Percentiles rank a stretch among this genome's conserved stretches.
Evolutionary conservation across 352 stramenopile genomes (phyloP).

Genomic region (Globisporangium nagaii): DNA sequence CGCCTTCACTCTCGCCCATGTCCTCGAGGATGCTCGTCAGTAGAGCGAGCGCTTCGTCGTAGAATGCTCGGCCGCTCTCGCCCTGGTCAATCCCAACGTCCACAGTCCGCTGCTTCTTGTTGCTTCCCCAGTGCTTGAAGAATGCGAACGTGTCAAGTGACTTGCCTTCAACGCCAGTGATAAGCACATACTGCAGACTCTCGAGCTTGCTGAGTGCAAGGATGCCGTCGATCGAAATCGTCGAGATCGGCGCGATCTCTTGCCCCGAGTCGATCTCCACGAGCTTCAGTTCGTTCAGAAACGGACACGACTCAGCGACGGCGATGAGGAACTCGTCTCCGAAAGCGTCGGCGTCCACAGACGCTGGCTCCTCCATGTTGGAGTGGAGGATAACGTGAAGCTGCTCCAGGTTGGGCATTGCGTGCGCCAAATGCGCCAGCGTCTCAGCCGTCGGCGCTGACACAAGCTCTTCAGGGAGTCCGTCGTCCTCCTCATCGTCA

Average conservation of each 20-base stretch:
- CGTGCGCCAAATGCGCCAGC: neutral
- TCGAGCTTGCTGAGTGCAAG: neutral
- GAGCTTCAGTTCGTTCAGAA: slow-evolving; percentile 6
- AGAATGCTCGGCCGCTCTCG: slow-evolving; percentile 6
- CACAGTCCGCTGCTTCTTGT: slow-evolving; percentile 4
- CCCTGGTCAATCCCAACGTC: slow-evolving; percentile 7
- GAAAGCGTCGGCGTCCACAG: slow-evolving; percentile 5
- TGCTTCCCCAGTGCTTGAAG: slow-evolving; percentile 1
- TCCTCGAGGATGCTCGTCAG: neutral
- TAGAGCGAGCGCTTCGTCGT: slow-evolving; percentile 8
- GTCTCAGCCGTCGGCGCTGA: slow-evolving; percentile 6
- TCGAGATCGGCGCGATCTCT: slow-evolving; percentile 5
- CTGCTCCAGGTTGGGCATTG: neutral
- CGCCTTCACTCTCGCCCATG: neutral
- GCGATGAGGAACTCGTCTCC: slow-evolving; percentile 4
- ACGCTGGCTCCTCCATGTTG: slow-evolving; percentile 3
- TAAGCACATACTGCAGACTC: slow-evolving; percentile 1
- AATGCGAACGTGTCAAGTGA: slow-evolving; percentile 1
- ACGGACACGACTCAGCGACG: neutral
- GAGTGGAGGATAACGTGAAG: slow-evolving; percentile 11
- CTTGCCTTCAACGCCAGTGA: slow-evolving; percentile 1
- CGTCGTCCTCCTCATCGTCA: neutral
- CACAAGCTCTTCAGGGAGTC: neutral
- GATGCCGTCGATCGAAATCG: neutral
- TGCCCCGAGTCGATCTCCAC: slow-evolving; percentile 3